phyloP scores from a whole-genome alignment of 1,284 basidiomycete species.

The Garcileccinum viscosum region DNA sequence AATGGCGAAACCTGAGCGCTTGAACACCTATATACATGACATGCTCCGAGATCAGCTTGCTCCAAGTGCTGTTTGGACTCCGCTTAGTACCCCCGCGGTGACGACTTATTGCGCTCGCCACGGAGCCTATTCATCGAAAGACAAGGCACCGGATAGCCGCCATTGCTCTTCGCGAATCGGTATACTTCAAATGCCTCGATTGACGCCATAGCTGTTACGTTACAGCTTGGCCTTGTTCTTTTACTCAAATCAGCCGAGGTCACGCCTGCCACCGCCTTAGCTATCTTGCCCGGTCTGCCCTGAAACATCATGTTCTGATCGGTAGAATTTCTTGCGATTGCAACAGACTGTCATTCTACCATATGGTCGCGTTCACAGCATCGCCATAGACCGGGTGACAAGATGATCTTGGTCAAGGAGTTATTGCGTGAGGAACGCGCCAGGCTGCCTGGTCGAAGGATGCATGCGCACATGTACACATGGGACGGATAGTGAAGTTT shows the following conservation, averaged over 20 bases:
- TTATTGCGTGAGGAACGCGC: too few species aligned
- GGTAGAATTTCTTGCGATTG: slow-evolving; percentile 27
- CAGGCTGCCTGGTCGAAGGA: slow-evolving; percentile 29
- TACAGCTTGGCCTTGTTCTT: slow-evolving; percentile 12
- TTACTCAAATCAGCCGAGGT: background rate
- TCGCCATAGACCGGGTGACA: slow-evolving; percentile 23
- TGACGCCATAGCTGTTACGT: background rate
- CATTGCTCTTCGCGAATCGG: background rate
- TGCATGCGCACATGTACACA: slow-evolving; percentile 15
- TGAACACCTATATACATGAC: too few species aligned
- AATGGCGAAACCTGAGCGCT: background rate
- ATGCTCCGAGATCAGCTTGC: background rate
- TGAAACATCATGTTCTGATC: slow-evolving; percentile 13
- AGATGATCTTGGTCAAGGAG: too few species aligned
- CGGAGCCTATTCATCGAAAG: background rate
- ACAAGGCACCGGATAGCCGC: background rate
- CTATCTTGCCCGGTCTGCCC: slow-evolving; percentile 1
- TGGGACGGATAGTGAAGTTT: background rate
- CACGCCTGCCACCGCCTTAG: slow-evolving; percentile 5
- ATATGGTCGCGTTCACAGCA: background rate
- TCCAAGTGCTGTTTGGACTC: background rate
- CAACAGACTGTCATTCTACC: slow-evolving; percentile 9
- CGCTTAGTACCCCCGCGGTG: background rate
- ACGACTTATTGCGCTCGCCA: background rate
- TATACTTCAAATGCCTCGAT: background rate